A percentile compares a stretch with the other conserved stretches of the same genome.
These are phyloP conservation scores for Lentinula edodes DNA, from an alignment of 768 basidiomycete genomes.

Conservation along the genomic window DNA sequence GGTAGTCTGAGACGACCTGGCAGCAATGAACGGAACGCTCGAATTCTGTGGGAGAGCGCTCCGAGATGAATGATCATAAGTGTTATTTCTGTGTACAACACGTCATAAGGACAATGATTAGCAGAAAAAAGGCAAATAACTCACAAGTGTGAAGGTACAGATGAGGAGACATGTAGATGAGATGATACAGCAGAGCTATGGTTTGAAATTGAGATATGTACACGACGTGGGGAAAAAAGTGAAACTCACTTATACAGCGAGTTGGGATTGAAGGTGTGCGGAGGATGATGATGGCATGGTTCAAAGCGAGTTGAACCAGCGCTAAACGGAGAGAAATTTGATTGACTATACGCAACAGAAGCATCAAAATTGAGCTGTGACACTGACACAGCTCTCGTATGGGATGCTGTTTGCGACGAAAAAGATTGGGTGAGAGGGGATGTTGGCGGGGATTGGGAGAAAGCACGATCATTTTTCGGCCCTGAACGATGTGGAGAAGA, in stretches of 20 bases:
- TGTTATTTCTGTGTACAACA: not conserved
- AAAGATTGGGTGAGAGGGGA: not conserved
- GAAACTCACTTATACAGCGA: slow-evolving; percentile 2
- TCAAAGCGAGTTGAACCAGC: not conserved
- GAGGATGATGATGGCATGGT: not conserved
- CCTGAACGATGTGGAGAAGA: not conserved
- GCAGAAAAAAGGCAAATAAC: not conserved
- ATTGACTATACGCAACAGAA: not conserved
- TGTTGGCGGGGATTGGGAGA: not conserved
- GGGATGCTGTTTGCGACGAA: not conserved
- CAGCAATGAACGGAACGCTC: not conserved
- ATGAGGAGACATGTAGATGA: not conserved
- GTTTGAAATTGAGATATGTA: not conserved
- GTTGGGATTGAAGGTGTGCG: not conserved
- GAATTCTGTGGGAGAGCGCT: not conserved
- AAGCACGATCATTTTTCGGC: not conserved
- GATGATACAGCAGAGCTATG: slow-evolving; percentile 2
- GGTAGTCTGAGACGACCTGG: not conserved
- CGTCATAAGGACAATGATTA: not conserved
- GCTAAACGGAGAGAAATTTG: not conserved
- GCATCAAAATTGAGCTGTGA: slow-evolving; percentile 5
- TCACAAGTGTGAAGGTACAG: not conserved
- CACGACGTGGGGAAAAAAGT: no score
- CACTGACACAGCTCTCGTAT: not conserved
- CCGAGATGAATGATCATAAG: not conserved